Conservation (phyloP, 345 rosid genomes). For the Gynandropsis gynandra region DNA sequence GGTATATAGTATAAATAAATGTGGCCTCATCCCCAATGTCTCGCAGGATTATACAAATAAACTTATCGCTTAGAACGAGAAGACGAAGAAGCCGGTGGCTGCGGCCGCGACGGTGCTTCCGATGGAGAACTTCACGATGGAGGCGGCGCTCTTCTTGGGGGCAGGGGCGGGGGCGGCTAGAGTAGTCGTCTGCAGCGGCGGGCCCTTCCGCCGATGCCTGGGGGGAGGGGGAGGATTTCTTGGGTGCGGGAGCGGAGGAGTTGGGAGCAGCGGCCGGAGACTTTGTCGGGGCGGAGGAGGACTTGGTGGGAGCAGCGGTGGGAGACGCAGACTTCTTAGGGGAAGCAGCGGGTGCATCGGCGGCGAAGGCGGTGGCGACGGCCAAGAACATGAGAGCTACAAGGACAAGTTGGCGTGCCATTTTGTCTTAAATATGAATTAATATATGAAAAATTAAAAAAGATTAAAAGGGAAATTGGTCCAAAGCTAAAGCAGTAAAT, state of each 20-base stretch:
- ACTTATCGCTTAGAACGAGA: conserved; percentile 19
- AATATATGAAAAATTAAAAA: conserved; percentile 12
- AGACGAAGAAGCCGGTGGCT: conserved; percentile 6
- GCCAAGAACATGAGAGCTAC: conserved; percentile 24
- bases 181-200: conserved; percentile 19
- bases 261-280: conserved; percentile 25
- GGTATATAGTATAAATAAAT: not conserved
- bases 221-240: conserved; percentile 18
- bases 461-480: conserved; percentile 9
- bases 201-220: conserved; percentile 22
- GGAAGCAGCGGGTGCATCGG: conserved; percentile 30
- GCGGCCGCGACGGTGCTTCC: not conserved
- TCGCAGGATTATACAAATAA: conserved; percentile 11
- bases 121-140: conserved; percentile 5
- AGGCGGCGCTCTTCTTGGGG: conserved; percentile 15
- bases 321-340: conserved; percentile 24
- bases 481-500: conserved; percentile 26
- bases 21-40: conserved; percentile 6
- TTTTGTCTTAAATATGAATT: not conserved
- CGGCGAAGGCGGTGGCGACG: conserved; percentile 29
- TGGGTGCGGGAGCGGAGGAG: conserved; percentile 15
- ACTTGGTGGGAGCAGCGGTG: conserved; percentile 25
- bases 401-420: conserved; percentile 30
- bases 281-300: conserved; percentile 15
- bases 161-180: conserved; percentile 26